These are phyloP conservation scores for Candida nitratophila DNA, from an alignment of 805 yeast species.

Conservation along the genomic window DNA sequence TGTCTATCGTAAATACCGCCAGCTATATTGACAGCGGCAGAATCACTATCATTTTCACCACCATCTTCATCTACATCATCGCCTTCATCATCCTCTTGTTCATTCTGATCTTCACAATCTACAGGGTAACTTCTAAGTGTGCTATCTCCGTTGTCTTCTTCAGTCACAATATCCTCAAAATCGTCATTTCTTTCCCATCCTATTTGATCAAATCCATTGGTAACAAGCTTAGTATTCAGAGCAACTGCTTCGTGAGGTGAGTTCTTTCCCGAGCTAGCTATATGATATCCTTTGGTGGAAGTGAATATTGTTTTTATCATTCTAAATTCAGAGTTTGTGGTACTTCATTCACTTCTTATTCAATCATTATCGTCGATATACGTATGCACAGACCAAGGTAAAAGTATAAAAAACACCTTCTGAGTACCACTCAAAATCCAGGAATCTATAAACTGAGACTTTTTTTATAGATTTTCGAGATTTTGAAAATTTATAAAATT, in stretches of 20 bases:
- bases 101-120: not conserved
- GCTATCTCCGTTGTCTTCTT: not conserved
- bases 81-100: constrained; percentile 16
- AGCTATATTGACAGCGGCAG: constrained; percentile 2
- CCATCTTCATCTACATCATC: constrained; percentile 22
- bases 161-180: not conserved
- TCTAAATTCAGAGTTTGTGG: not conserved
- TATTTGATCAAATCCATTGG: constrained; percentile 38
- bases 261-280: constrained; percentile 9
- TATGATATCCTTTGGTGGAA: constrained; percentile 16
- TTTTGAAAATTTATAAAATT: no score
- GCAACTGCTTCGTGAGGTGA: constrained; percentile 7
- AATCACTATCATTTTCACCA: constrained; percentile 1
- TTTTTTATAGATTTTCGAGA: no score
- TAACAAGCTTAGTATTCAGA: constrained; percentile 6
- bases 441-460: no score
- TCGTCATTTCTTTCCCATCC: constrained; percentile 23
- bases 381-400: no score
- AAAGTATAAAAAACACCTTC: no score
- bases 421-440: no score
- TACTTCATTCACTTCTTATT: no score
- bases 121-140: no score
- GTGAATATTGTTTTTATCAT: constrained; percentile 11
- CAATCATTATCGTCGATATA: no score
- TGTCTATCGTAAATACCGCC: constrained; percentile 5